These are phyloP conservation scores for Scedosporium aurantiacum DNA, from an alignment of 2,329 filamentous ascomycete genomes.

Conservation along the genomic window DNA sequence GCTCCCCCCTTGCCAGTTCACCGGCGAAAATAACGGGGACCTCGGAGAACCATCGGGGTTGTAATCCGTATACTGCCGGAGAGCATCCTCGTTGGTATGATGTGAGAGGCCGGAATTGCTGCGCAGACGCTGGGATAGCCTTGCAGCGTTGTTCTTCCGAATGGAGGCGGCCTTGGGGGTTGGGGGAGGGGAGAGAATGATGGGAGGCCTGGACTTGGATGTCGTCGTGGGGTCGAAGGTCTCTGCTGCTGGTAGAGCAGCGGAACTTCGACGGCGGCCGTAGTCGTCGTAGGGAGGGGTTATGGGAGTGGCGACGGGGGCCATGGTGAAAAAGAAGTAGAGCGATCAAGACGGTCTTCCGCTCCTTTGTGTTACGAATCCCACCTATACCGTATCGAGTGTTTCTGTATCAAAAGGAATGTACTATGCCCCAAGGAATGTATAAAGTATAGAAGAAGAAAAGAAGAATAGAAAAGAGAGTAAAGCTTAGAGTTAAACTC, in stretches of 20 bases:
- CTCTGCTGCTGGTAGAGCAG: not conserved
- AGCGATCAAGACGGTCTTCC: not conserved
- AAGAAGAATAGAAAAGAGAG: not conserved
- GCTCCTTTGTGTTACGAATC: too few species aligned
- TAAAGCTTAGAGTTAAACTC: not conserved
- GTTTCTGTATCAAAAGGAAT: not conserved
- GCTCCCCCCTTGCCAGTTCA: conserved; percentile 1
- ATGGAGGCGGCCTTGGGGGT: not conserved
- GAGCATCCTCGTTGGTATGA: conserved; percentile 30
- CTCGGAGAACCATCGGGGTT: conserved; percentile 26
- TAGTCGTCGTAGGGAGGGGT: not conserved
- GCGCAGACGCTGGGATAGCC: conserved; percentile 18
- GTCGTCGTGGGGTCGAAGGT: not conserved
- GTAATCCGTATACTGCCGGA: conserved; percentile 36
- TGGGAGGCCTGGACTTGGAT: not conserved
- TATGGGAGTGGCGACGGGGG: not conserved
- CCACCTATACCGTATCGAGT: not conserved
- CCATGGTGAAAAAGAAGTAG: not conserved
- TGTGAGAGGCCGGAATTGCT: conserved; percentile 35
- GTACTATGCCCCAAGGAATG: not conserved
- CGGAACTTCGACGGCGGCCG: not conserved
- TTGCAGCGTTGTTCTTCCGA: not conserved
- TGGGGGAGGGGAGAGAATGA: not conserved
- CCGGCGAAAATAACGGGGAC: conserved; percentile 11
- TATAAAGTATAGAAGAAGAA: not conserved